A percentile compares a stretch with the other conserved stretches of the same genome.
phyloP scores from a whole-genome alignment of 2,329 filamentous ascomycete species.

The Ustulina deusta region DNA sequence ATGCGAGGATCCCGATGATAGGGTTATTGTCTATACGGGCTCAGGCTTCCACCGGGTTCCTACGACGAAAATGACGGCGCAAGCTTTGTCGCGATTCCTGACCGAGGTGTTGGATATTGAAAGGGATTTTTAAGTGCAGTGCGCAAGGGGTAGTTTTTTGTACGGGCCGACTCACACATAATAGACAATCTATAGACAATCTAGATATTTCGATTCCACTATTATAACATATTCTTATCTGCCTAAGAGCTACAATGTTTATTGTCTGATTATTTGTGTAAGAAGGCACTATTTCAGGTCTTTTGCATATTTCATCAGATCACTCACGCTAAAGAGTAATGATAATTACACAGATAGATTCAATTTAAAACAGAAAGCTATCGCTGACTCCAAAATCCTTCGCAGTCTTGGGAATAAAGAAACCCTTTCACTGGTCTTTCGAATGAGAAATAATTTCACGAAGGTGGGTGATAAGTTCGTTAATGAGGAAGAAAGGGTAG shows the following conservation, averaged over 20 bases:
- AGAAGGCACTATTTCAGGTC: too few species aligned
- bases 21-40: conserved; percentile 30
- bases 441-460: too few species aligned
- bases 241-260: background rate
- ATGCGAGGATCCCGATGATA: conserved; percentile 35
- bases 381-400: too few species aligned
- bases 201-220: background rate
- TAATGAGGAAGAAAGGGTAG: too few species aligned
- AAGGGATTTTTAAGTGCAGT: conserved; percentile 13
- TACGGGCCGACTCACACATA: background rate
- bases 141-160: background rate
- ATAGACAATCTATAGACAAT: background rate
- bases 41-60: conserved; percentile 34
- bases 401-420: too few species aligned
- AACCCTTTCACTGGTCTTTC: too few species aligned
- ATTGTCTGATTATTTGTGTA: too few species aligned
- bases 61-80: conserved; percentile 29
- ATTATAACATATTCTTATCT: background rate
- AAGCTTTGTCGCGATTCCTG: conserved; percentile 34
- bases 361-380: too few species aligned
- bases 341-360: too few species aligned
- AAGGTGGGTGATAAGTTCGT: too few species aligned
- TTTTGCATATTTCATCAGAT: too few species aligned
- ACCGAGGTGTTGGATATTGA: conserved; percentile 26
- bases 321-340: too few species aligned